A percentile compares a stretch with the other conserved stretches of the same genome.
Conservation (phyloP, 2,329 filamentous ascomycete species). For the Calycina herbarum region DNA sequence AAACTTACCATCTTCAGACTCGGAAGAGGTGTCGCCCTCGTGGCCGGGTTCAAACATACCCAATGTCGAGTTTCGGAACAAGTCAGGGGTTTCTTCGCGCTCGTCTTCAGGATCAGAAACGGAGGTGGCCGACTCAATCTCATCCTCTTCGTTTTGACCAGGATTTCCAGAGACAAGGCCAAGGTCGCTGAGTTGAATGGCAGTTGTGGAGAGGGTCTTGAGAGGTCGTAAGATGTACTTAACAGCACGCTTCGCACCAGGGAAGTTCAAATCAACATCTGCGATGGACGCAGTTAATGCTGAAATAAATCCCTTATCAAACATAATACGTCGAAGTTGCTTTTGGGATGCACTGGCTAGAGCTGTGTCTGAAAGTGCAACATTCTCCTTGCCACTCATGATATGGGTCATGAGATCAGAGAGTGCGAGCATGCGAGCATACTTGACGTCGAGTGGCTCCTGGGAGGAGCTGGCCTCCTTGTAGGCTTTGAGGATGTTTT, state of each 20-base stretch:
- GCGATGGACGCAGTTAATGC: slow-evolving; percentile 89
- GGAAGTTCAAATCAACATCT: slow-evolving; percentile 93
- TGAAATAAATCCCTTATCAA: slow-evolving; percentile 92
- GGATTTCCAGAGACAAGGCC: slow-evolving; percentile 64
- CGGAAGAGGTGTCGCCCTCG: slow-evolving; percentile 77
- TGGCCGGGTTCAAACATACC: slow-evolving; percentile 88
- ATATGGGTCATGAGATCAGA: slow-evolving; percentile 92
- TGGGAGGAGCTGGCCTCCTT: slow-evolving; percentile 79
- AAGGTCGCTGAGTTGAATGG: slow-evolving; percentile 76
- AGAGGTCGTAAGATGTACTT: slow-evolving; percentile 94
- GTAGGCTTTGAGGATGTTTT: slow-evolving; percentile 89
- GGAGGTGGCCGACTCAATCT: slow-evolving; percentile 83
- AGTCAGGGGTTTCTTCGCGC: slow-evolving; percentile 91
- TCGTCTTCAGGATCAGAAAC: slow-evolving; percentile 85
- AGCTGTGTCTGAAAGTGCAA: slow-evolving; percentile 45
- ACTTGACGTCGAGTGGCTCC: slow-evolving; percentile 81
- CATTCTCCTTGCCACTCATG: slow-evolving; percentile 76
- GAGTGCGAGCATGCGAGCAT: slow-evolving; percentile 81
- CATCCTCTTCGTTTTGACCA: slow-evolving; percentile 76
- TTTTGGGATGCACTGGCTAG: slow-evolving; percentile 62
- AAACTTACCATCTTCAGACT: slow-evolving; percentile 56
- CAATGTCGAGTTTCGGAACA: slow-evolving; percentile 93
- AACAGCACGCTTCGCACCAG: slow-evolving; percentile 87
- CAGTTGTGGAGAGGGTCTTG: slow-evolving; percentile 82
- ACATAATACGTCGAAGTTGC: slow-evolving; percentile 92